Conservation (phyloP, 2,329 filamentous ascomycete genomes). For the Geosmithia morbida region DNA sequence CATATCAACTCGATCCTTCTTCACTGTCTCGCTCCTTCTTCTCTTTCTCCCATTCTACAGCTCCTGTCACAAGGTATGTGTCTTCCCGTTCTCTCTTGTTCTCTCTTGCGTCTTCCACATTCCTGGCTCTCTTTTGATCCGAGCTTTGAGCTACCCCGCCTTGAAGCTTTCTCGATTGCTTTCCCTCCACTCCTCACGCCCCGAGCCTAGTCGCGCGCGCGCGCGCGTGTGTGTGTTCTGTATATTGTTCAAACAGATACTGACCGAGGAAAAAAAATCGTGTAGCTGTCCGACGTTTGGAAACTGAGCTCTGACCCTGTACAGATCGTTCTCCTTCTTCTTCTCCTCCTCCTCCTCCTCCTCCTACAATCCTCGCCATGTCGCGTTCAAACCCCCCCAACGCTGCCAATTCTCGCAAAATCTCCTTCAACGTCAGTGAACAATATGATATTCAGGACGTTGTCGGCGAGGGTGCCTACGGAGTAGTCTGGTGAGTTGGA, state of each 20-base stretch:
- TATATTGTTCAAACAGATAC: neutral
- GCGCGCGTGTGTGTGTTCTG: neutral
- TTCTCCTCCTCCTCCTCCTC: neutral
- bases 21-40: too few species aligned
- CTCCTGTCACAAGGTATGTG: too few species aligned
- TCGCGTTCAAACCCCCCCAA: constrained; percentile 40
- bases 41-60: too few species aligned
- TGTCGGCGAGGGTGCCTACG: constrained; percentile 94
- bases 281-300: neutral
- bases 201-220: too few species aligned
- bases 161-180: too few species aligned
- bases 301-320: neutral
- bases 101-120: too few species aligned
- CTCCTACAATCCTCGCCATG: constrained; percentile 21
- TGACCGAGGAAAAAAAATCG: neutral
- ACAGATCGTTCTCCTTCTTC: neutral
- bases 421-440: constrained; percentile 98
- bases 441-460: constrained; percentile 99
- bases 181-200: too few species aligned
- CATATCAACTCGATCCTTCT: too few species aligned
- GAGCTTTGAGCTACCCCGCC: too few species aligned
- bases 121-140: too few species aligned
- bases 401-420: constrained; percentile 65
- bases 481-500: constrained; percentile 78
- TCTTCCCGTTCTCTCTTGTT: too few species aligned